Conservation (phyloP, 306 rosid species). For the Canavalia gladiata region DNA sequence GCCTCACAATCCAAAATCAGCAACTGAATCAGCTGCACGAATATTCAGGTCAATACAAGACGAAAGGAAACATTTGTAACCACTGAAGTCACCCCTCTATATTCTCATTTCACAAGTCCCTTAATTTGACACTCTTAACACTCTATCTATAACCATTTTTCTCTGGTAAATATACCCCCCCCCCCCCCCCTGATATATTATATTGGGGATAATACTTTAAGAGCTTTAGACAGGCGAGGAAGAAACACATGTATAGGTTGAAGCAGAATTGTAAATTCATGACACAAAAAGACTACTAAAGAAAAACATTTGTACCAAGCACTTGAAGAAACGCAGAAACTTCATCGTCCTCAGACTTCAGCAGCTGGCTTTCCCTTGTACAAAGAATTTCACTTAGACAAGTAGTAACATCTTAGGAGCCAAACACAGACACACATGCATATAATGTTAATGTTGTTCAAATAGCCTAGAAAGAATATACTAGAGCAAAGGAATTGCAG, state of each 20-base stretch:
- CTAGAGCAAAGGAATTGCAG: too few species aligned
- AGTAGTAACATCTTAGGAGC: constrained; percentile 57
- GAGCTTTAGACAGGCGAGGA: not conserved
- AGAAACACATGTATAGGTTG: constrained; percentile 27
- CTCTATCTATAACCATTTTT: constrained; percentile 43
- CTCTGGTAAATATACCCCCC: not conserved
- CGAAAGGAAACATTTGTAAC: constrained; percentile 70
- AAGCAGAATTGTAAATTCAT: constrained; percentile 39
- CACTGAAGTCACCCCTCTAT: constrained; percentile 13
- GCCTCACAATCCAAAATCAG: constrained; percentile 74
- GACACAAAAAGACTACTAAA: constrained; percentile 17
- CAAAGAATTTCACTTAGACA: constrained; percentile 46
- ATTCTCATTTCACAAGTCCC: constrained; percentile 7
- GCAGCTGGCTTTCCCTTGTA: constrained; percentile 65
- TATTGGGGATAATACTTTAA: constrained; percentile 17
- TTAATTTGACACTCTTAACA: constrained; percentile 40
- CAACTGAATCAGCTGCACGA: constrained; percentile 79
- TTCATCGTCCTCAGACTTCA: not conserved
- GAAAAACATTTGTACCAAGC: constrained; percentile 49
- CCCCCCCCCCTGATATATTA: not conserved
- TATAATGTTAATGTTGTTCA: too few species aligned
- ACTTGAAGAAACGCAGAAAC: constrained; percentile 68
- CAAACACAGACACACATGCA: not conserved
- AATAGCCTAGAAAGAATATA: too few species aligned
- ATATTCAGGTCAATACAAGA: constrained; percentile 84